Evolutionary conservation across 495 filamentous ascomycete genomes (phyloP).

Genomic region (Halenospora varia): DNA sequence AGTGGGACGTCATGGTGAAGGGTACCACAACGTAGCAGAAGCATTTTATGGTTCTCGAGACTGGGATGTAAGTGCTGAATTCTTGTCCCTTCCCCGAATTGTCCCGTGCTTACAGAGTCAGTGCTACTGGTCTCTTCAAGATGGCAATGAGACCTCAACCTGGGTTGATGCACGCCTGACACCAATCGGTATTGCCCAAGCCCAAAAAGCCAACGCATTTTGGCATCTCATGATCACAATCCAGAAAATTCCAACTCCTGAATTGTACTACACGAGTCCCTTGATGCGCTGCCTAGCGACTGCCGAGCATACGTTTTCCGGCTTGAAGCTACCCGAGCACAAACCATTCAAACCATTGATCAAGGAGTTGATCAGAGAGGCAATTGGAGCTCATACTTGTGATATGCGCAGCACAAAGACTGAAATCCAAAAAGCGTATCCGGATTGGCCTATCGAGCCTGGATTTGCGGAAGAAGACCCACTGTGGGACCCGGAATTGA

Average conservation of each 20-base stretch:
- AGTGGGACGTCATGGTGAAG: slow-evolving; percentile 66
- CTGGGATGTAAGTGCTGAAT: slow-evolving; percentile 54
- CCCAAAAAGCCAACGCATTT: slow-evolving; percentile 55
- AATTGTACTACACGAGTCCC: slow-evolving; percentile 66
- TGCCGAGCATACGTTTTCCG: slow-evolving; percentile 55
- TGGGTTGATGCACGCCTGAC: slow-evolving; percentile 75
- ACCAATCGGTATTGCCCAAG: slow-evolving; percentile 54
- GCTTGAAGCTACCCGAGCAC: slow-evolving; percentile 44
- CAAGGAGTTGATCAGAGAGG: slow-evolving; percentile 70
- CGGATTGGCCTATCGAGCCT: slow-evolving; percentile 55
- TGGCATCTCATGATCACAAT: slow-evolving; percentile 52
- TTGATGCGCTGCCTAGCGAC: slow-evolving; percentile 65
- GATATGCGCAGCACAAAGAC: slow-evolving; percentile 59
- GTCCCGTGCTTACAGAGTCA: slow-evolving; percentile 21
- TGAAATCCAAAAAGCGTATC: slow-evolving; percentile 55
- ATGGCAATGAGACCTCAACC: slow-evolving; percentile 59
- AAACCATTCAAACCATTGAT: slow-evolving; percentile 56
- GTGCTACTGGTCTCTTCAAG: slow-evolving; percentile 70
- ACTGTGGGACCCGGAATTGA: slow-evolving; percentile 53
- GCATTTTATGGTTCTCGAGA: slow-evolving; percentile 60
- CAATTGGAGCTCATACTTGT: slow-evolving; percentile 73
- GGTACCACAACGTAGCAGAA: slow-evolving; percentile 64
- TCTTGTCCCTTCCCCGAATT: neutral
- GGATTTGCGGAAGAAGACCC: slow-evolving; percentile 60
- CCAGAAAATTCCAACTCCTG: slow-evolving; percentile 57